Percentiles rank a stretch among this genome's conserved stretches.
Conservation (phyloP, 2,329 filamentous ascomycete genomes). For the Ophiostoma quercus region DNA sequence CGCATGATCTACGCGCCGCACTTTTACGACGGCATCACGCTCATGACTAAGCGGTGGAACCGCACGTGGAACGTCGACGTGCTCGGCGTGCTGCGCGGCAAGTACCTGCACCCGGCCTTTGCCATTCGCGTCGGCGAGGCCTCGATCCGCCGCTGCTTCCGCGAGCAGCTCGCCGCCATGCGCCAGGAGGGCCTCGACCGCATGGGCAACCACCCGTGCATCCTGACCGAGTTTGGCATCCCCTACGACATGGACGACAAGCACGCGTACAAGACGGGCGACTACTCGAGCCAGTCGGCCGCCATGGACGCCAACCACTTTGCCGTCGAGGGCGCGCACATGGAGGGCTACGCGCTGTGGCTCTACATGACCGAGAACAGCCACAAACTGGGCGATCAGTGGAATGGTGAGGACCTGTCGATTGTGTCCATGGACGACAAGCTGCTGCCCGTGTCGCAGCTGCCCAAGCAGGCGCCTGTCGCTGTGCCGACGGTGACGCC, state of each 20-base stretch:
- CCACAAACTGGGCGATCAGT: constrained; percentile 84
- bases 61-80: constrained; percentile 96
- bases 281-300: constrained; percentile 86
- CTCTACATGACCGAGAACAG: constrained; percentile 77
- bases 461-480: constrained; percentile 37
- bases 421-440: constrained; percentile 83
- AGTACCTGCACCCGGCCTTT: constrained; percentile 82
- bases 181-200: constrained; percentile 81
- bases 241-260: constrained; percentile 99
- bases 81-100: constrained; percentile 81
- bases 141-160: constrained; percentile 89
- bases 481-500: constrained; percentile 39
- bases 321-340: constrained; percentile 74
- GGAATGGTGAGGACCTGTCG: constrained; percentile 96
- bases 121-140: constrained; percentile 89
- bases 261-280: constrained; percentile 88
- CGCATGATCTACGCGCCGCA: constrained; percentile 91
- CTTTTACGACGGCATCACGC: constrained; percentile 92
- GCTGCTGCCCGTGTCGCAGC: constrained; percentile 47
- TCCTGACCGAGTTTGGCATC: constrained; percentile 94
- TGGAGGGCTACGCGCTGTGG: constrained; percentile 88
- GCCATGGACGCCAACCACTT: constrained; percentile 97
- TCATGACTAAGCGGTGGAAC: constrained; percentile 99
- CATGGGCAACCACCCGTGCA: constrained; percentile 80
- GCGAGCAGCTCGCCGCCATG: constrained; percentile 78